These are phyloP conservation scores for Scheffersomyces quercinus DNA, from an alignment of 1,139 yeast species.

Conservation along the genomic window DNA sequence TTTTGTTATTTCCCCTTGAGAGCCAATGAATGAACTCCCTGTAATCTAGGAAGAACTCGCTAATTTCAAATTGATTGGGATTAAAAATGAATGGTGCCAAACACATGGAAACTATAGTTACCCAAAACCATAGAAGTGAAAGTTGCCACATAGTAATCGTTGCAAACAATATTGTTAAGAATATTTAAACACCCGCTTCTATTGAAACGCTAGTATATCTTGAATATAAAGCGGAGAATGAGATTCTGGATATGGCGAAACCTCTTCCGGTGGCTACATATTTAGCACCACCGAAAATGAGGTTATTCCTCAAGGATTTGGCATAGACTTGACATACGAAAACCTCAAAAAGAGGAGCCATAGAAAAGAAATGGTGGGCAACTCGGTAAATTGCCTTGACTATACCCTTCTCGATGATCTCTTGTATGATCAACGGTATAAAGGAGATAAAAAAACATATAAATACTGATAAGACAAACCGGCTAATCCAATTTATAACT, in stretches of 20 bases:
- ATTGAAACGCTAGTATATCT: conserved; percentile 65
- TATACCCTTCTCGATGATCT: conserved; percentile 74
- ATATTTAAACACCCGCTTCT: conserved; percentile 62
- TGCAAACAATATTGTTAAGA: conserved; percentile 61
- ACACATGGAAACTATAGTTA: conserved; percentile 69
- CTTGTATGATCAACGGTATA: conserved; percentile 77
- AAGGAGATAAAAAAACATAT: conserved; percentile 84
- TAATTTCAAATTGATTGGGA: conserved; percentile 78
- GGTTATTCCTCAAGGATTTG: conserved; percentile 63
- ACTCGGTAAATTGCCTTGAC: conserved; percentile 62
- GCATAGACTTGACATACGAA: conserved; percentile 86
- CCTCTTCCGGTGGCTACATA: conserved; percentile 88
- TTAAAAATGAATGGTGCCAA: conserved; percentile 81
- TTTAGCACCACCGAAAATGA: conserved; percentile 79
- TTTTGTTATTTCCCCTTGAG: conserved; percentile 57
- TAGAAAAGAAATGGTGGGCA: conserved; percentile 62
- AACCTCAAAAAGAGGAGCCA: conserved; percentile 85
- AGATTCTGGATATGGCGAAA: conserved; percentile 69
- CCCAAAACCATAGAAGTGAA: conserved; percentile 81
- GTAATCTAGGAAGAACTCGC: conserved; percentile 74
- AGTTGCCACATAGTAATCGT: conserved; percentile 74
- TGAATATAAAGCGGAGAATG: conserved; percentile 61
- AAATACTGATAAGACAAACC: conserved; percentile 79
- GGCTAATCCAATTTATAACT: conserved; percentile 74
- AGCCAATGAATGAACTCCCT: conserved; percentile 67